Percentiles rank a stretch among this genome's conserved stretches.
phyloP scores from a whole-genome alignment of 2,329 filamentous ascomycete species.

The Pezicula neosporulosa region DNA sequence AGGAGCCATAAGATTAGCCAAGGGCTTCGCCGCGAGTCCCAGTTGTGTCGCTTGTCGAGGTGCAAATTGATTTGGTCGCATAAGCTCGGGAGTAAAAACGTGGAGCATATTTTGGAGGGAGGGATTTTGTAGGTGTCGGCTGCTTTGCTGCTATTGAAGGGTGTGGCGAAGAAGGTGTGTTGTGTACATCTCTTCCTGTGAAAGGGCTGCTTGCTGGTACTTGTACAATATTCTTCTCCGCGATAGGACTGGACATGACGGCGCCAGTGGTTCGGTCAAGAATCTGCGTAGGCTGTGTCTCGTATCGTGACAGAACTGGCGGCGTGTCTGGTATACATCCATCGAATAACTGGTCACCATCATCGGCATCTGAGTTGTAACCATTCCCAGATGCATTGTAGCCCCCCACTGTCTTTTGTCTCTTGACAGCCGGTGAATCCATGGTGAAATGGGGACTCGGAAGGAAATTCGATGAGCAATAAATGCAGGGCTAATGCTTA shows the following conservation, averaged over 20 bases:
- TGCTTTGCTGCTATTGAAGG: constrained; percentile 9
- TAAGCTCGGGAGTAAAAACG: background rate
- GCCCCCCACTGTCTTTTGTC: constrained; percentile 27
- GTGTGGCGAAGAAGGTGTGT: constrained; percentile 2
- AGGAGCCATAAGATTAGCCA: constrained; percentile 68
- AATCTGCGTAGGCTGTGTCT: constrained; percentile 41
- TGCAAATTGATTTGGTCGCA: constrained; percentile 15
- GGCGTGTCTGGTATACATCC: constrained; percentile 34
- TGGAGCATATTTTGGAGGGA: background rate
- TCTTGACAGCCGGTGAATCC: constrained; percentile 25
- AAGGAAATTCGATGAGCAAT: background rate
- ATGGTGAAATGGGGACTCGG: constrained; percentile 7
- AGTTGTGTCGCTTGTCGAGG: constrained; percentile 7
- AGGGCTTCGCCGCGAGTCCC: constrained; percentile 27
- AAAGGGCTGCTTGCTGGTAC: constrained; percentile 84
- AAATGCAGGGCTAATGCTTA: too few relatives aligned
- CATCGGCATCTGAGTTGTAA: constrained; percentile 38
- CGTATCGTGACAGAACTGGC: constrained; percentile 13
- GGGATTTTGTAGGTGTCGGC: background rate
- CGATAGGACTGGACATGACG: constrained; percentile 7
- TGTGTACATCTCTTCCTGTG: constrained; percentile 10
- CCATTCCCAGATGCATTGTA: constrained; percentile 20
- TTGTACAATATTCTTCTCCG: constrained; percentile 53
- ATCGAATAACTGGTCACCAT: constrained; percentile 43
- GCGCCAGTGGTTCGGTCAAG: constrained; percentile 26